These are phyloP conservation scores for Sistotremastrum niveocremeum DNA, from an alignment of 768 basidiomycete genomes.

Conservation along the genomic window DNA sequence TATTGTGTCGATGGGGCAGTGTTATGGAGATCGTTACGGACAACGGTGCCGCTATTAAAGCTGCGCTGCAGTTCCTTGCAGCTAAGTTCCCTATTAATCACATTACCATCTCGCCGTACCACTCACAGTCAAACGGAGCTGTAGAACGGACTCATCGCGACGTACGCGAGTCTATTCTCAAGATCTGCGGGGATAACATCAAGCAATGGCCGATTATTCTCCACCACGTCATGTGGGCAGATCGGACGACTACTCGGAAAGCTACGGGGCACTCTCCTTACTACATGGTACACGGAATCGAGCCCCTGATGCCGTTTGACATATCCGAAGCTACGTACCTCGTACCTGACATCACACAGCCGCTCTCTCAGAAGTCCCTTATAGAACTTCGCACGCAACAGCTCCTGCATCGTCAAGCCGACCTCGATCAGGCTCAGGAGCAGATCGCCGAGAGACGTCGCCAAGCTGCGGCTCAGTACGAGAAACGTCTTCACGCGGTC, in stretches of 20 bases:
- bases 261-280: slow-evolving; percentile 20
- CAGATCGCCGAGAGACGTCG: too few relatives aligned
- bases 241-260: slow-evolving; percentile 12
- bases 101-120: slow-evolving; percentile 16
- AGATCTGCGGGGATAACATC: slow-evolving; percentile 10
- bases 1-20: slow-evolving; percentile 17
- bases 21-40: slow-evolving; percentile 14
- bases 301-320: slow-evolving; percentile 19
- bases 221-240: slow-evolving; percentile 13
- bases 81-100: slow-evolving; percentile 13
- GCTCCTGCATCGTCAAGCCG: too few relatives aligned
- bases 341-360: too few relatives aligned
- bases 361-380: too few relatives aligned
- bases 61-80: slow-evolving; percentile 11
- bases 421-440: too few relatives aligned
- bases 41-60: slow-evolving; percentile 19
- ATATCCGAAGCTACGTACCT: slow-evolving; percentile 17
- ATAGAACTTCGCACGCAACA: too few relatives aligned
- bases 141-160: slow-evolving; percentile 18
- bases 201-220: slow-evolving; percentile 17
- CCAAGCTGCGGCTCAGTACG: too few relatives aligned
- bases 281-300: slow-evolving; percentile 18
- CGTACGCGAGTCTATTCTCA: slow-evolving; percentile 15
- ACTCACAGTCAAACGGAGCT: slow-evolving; percentile 19
- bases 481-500: too few relatives aligned